phyloP scores from a whole-genome alignment of 371 early-diverging fungal species.

The Rhizomucor pusillus region DNA sequence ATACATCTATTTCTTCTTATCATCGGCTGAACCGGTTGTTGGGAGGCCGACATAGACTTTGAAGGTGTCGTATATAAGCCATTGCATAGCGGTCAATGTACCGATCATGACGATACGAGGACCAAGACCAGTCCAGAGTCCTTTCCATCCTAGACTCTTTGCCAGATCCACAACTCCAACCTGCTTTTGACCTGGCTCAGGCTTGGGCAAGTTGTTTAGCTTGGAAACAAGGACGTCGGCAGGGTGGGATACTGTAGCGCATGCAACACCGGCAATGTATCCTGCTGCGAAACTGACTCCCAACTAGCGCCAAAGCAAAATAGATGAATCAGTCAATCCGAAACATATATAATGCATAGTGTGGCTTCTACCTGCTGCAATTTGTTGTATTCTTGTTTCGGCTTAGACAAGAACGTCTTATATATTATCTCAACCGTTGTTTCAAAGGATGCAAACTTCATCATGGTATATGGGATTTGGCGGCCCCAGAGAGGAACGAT shows the following conservation, averaged over 20 bases:
- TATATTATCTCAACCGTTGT: conserved; percentile 73
- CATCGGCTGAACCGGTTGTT: conserved; percentile 14
- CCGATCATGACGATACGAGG: conserved; percentile 80
- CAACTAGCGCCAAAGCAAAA: conserved; percentile 37
- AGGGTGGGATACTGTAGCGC: conserved; percentile 93
- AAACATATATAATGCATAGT: background rate
- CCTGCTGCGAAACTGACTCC: conserved; percentile 85
- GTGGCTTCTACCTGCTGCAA: conserved; percentile 52
- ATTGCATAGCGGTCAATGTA: conserved; percentile 69
- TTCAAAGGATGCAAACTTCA: conserved; percentile 93
- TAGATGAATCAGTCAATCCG: too few relatives aligned
- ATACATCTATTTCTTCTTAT: background rate
- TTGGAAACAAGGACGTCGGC: conserved; percentile 94
- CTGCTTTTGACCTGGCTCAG: conserved; percentile 37
- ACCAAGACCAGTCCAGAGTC: conserved; percentile 67
- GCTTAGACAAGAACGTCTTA: conserved; percentile 61
- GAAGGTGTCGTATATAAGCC: conserved; percentile 47
- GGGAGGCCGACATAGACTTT: conserved; percentile 24
- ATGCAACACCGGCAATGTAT: conserved; percentile 87
- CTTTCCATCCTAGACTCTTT: conserved; percentile 58
- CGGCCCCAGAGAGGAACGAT: conserved; percentile 81
- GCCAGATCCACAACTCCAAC: conserved; percentile 48
- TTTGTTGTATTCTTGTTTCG: conserved; percentile 76
- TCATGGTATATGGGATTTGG: conserved; percentile 94
- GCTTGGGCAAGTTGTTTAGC: conserved; percentile 62